Percentiles rank a stretch among this genome's conserved stretches.
phyloP scores from a whole-genome alignment of 768 basidiomycete genomes.

The Macrolepiota albuminosa region DNA sequence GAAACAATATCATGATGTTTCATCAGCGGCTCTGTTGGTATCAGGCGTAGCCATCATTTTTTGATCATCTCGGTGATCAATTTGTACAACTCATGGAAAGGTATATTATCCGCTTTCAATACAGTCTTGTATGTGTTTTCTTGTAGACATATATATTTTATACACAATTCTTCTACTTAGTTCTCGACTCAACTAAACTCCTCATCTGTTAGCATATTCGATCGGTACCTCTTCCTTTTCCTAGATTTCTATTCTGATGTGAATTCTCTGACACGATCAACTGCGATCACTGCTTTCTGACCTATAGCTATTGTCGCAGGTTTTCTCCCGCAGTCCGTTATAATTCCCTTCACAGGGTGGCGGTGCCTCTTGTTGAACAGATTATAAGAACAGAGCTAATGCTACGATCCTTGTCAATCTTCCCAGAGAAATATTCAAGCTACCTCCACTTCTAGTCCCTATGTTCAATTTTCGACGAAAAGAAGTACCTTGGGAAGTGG shows the following conservation, averaged over 20 bases:
- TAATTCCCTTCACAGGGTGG: constrained; percentile 4
- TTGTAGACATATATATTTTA: neutral
- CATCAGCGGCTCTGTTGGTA: neutral
- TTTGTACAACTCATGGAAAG: neutral
- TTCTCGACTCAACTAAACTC: constrained; percentile 9
- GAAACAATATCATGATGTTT: neutral
- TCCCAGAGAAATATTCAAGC: neutral
- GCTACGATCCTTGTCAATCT: constrained; percentile 6
- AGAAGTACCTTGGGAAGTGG: constrained; percentile 74
- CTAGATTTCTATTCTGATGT: neutral
- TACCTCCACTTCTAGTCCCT: constrained; percentile 6
- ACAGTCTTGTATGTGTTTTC: neutral
- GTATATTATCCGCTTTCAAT: neutral
- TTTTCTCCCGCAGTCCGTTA: constrained; percentile 15
- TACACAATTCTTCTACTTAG: neutral
- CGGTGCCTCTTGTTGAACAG: constrained; percentile 6
- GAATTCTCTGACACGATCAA: neutral
- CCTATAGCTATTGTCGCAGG: neutral
- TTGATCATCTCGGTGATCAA: neutral
- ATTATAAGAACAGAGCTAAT: constrained; percentile 13
- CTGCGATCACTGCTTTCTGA: neutral
- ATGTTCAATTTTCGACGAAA: constrained; percentile 49
- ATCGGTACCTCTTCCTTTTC: neutral
- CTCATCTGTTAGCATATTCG: neutral
- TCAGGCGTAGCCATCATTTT: neutral